Percentiles rank a stretch among this genome's conserved stretches.
These are phyloP conservation scores for Cytospora paraplurivora DNA, from an alignment of 2,329 filamentous ascomycete species.

Conservation along the genomic window DNA sequence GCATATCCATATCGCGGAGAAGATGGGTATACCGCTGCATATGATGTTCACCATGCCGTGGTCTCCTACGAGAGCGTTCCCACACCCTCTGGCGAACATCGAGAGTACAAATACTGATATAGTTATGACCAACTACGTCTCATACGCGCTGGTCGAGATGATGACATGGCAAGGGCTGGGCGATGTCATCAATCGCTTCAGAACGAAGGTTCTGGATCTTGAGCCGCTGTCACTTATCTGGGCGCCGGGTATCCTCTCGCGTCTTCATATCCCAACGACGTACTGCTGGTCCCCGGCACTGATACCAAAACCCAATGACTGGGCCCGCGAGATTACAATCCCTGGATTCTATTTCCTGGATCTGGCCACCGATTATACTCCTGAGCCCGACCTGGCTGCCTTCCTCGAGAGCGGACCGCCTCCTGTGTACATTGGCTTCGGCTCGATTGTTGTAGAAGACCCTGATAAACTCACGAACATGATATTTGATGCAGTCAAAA, in stretches of 20 bases:
- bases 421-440: constrained; percentile 82
- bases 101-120: constrained; percentile 74
- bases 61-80: constrained; percentile 82
- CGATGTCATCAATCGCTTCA: constrained; percentile 87
- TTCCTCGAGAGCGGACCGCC: constrained; percentile 71
- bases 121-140: constrained; percentile 78
- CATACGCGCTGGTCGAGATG: constrained; percentile 84
- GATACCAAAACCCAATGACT: constrained; percentile 63
- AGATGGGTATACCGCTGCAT: constrained; percentile 72
- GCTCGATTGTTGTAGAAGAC: constrained; percentile 79
- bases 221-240: constrained; percentile 79
- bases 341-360: constrained; percentile 78
- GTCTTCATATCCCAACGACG: constrained; percentile 78
- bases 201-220: constrained; percentile 72
- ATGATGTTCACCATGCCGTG: constrained; percentile 98
- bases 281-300: constrained; percentile 89
- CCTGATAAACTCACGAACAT: constrained; percentile 69
- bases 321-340: constrained; percentile 70
- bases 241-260: constrained; percentile 77
- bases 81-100: constrained; percentile 84
- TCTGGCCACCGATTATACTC: constrained; percentile 65
- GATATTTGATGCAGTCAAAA: constrained; percentile 70
- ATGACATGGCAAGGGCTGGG: constrained; percentile 92
- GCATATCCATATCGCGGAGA: constrained; percentile 74
- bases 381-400: constrained; percentile 62